Evolutionary conservation across 257 asterid genomes (phyloP), one percentile per base, ranked within the genome.

Genomic region (Prunella vulgaris): DNA sequence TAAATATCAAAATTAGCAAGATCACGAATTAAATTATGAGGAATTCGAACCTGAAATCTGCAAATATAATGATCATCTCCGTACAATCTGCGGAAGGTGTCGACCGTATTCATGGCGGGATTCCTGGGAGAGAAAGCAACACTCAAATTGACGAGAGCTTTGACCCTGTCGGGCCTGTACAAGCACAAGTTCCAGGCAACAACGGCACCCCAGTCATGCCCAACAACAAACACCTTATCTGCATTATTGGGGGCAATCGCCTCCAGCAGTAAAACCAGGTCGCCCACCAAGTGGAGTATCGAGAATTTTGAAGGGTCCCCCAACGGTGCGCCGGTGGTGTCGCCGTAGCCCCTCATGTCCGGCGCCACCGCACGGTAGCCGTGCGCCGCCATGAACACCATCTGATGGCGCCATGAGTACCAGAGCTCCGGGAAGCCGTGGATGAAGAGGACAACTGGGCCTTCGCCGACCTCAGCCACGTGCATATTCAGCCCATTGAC

Each of bases 151-250:
- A 78, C 85, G 79, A 84, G 63, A 52, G 86, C 87, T 71, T 74
- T 86, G 30, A 86, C 85, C 64, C 74, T 77, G 72, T 88, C 87
- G 21, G 91, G 88, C 70, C 93, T 78, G 69, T 66, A 86, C 81
- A 84, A 58, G 82, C 91, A 76, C 74, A 89, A 42, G 3, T 75
- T 78, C 95, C 95, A 89, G 17, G 92, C 86, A 28, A 89, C 32
- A 0, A 6, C 0, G 5, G 96, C 94, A 24, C 96, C 96, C 95
- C 88, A 89, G 78, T 89, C 95, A 76, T 87, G 95, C n/a, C 92
- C 96, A 3, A 89, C 95, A 28, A 89, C 88, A 77, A 87, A 87
- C 75, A 89, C 95, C 77, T 84, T 71, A 0, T 76, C 89, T 15
- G 64, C 88, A 24, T 60, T n/a, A n/a, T n/a, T 42, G 10, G 81